Evolutionary conservation across 2,329 filamentous ascomycete species (phyloP), one percentile per base, ranked within the genome.

Genomic region (Cadophora luteo-olivacea): DNA sequence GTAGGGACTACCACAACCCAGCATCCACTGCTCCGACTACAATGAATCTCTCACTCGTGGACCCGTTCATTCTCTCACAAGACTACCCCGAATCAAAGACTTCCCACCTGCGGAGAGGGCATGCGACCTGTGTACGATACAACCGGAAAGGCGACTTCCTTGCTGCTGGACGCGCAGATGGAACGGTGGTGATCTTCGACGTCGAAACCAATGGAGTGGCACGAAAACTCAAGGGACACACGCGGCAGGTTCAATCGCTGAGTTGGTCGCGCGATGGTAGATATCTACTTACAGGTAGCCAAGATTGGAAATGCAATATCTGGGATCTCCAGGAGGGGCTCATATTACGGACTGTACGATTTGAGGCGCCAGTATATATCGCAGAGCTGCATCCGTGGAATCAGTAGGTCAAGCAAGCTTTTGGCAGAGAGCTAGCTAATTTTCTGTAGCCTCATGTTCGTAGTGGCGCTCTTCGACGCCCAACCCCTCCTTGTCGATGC

Each of bases 171-270:
- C 91, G 96, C 78, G 92, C 94, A 70, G 96, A 99, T 82, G 96
- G 96, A 73, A 96, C 93, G 5, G 92, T 99, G 51, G 93, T 97
- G 66, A 92, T 99, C 58, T 99, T 97, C 86, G 96, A 99, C 78
- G 89, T 98, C 61, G 97, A 99, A 81, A 99, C 97, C 11, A 97
- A 97, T 85, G 95, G 96, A 48, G 93, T 98, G 4, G 96, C 96
- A 68, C 91, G 94, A 77, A 99, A 98, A 82, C 84, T 99, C 72
- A 89, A 93, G 72, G 96, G 95, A 14, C 96, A 99, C 81, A 97
- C 92, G 62, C 91, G 93, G 77, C 95, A 96, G 78, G 94, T 99
- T 67, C 95, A 97, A 75, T 97, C 93, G 63, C 81, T 99, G 69
- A 97, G 94, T 82, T 99, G 96, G 96, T 97, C 95, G 64, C 87